Evolutionary conservation across 2,329 filamentous ascomycete species (phyloP), one percentile per base, ranked within the genome.

Genomic region (Fusarium longipes): DNA sequence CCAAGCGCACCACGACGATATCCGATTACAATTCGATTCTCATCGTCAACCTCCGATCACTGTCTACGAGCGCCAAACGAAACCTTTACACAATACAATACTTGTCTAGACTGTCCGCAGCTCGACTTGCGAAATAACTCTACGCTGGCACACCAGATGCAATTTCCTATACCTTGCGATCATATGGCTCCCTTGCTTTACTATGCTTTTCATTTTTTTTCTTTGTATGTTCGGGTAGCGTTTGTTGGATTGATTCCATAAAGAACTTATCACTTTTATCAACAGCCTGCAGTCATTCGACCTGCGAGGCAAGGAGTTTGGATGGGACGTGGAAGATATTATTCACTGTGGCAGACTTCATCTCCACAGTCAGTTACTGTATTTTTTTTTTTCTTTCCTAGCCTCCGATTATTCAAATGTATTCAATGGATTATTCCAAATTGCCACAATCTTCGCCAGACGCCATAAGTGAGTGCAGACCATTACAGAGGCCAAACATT

Each of bases 111-210:
- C 35, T 33, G 24, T 10, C 32, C 43, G 29, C 36, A 44, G 64
- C 36, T 57, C 49, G 39, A 44, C 49, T 42, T 35, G 43, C 32
- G 27, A 49, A 29, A 22, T 35, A 33, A 52, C 33, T 27, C 32
- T 40, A 59, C 55, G 15, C 45, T 66, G 60, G 65, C 65, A 70
- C 68, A 71, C 54, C 65, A 39, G 63, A 54, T 73, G 57, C 70
- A 60, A 42, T 60, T 68, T 57, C 47, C 47, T 65, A 39, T 38
- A 33, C 36, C 52, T 58, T 15, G 27, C 29, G 8, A 51, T n/a
- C 47, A 48, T 45, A 36, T 18, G 15, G 47, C 38, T 22, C n/a
- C 32, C 33, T 61, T 57, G 20, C 29, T 63, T 48, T 48, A 22
- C 64, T 45, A 49, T 56, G 36, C 39, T 36, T 58, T 54, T 30